Conservation (phyloP, 1,284 basidiomycete genomes). For the Moesziomyces sp. region DNA sequence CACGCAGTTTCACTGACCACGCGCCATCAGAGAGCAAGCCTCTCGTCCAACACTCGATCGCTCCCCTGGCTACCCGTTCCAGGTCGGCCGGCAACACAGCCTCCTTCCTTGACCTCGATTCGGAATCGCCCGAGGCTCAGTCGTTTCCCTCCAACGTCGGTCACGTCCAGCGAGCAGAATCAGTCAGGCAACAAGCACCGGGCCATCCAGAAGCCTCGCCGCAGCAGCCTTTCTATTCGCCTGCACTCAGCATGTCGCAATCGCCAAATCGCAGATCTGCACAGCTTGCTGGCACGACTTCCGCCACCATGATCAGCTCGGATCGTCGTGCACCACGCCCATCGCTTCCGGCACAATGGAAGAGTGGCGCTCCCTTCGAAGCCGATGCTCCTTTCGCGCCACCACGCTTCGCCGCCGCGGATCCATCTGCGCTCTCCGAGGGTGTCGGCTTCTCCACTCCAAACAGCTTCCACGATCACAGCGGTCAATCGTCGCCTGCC, state of each 20-base stretch:
- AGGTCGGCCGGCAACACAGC: conserved; percentile 10
- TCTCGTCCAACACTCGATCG: not conserved
- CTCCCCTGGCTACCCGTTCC: conserved; percentile 4
- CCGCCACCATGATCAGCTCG: not conserved
- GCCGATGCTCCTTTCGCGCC: conserved; percentile 4
- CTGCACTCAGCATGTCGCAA: conserved; percentile 11
- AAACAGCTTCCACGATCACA: conserved; percentile 6
- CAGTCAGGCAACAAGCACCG: not conserved
- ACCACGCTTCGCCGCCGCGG: conserved; percentile 16
- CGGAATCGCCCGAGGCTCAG: conserved; percentile 7
- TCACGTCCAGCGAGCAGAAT: conserved; percentile 3
- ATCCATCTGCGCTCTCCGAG: conserved; percentile 11
- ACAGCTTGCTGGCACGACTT: conserved; percentile 1
- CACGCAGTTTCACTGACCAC: conserved; percentile 22
- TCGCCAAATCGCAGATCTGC: conserved; percentile 11
- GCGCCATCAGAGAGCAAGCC: not conserved
- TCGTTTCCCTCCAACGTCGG: conserved; percentile 3
- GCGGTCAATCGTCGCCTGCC: conserved; percentile 11
- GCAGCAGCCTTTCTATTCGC: conserved; percentile 28
- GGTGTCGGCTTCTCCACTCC: conserved; percentile 8
- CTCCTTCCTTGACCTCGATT: conserved; percentile 13
- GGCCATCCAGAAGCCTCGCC: conserved; percentile 10
- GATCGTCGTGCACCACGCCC: conserved; percentile 17
- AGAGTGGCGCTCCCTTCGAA: conserved; percentile 3
- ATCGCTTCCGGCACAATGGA: conserved; percentile 27